Conservation (phyloP, 2,329 filamentous ascomycete species). For the Verticillium nonalfalfae region DNA sequence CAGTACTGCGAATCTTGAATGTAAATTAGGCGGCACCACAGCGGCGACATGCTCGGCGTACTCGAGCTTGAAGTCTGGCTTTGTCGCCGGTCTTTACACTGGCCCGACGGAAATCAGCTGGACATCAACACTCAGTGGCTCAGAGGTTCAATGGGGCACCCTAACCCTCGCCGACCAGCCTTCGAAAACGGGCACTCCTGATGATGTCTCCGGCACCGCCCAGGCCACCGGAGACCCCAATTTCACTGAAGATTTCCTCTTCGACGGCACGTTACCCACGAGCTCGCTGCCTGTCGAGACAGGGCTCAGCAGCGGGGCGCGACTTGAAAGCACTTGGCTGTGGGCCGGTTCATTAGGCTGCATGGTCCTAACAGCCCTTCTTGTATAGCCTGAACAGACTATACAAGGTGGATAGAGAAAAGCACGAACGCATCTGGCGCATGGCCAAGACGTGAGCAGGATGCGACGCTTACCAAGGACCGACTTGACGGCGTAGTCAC, state of each 20-base stretch:
- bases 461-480: background rate
- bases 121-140: constrained; percentile 35
- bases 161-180: constrained; percentile 34
- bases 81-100: constrained; percentile 27
- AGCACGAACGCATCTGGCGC: background rate
- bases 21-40: constrained; percentile 32
- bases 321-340: constrained; percentile 1
- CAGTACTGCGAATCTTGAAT: constrained; percentile 38
- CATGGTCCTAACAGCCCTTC: background rate
- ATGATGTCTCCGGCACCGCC: background rate
- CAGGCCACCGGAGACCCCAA: background rate
- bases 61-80: constrained; percentile 34
- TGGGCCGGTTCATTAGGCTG: constrained; percentile 4
- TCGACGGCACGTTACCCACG: constrained; percentile 10
- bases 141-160: constrained; percentile 35
- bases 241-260: constrained; percentile 4
- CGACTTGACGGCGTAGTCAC: background rate
- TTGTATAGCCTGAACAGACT: background rate
- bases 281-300: constrained; percentile 9
- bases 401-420: background rate
- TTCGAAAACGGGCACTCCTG: constrained; percentile 14
- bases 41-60: constrained; percentile 41
- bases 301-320: constrained; percentile 6
- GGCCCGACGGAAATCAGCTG: constrained; percentile 37
- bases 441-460: background rate